Evolutionary conservation across 2,329 filamentous ascomycete genomes (phyloP).

Genomic region (Xylaria sp.): DNA sequence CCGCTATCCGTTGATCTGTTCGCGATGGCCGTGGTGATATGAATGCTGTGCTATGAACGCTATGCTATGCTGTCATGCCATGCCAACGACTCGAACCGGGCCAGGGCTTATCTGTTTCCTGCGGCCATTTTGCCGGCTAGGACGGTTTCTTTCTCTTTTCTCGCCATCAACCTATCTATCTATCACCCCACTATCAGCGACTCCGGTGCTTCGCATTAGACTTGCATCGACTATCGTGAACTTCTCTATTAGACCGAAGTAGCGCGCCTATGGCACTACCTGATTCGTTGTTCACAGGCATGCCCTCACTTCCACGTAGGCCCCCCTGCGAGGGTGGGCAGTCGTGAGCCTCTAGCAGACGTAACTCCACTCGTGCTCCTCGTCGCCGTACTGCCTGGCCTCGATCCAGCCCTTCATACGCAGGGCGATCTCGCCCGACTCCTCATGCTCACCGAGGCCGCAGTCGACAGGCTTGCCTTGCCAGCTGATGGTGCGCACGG

Average conservation of each 20-base stretch:
- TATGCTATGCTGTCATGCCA: not conserved
- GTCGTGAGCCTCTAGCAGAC: slow-evolving; percentile 39
- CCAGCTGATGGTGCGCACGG: slow-evolving; percentile 89
- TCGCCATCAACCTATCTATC: too few species aligned
- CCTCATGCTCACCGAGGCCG: slow-evolving; percentile 78
- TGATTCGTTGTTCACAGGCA: too few species aligned
- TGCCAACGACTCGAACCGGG: not conserved
- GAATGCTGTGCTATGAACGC: not conserved
- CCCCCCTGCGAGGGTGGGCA: too few species aligned
- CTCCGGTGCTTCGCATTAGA: too few species aligned
- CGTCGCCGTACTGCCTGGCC: slow-evolving; percentile 91
- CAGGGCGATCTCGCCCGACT: slow-evolving; percentile 84
- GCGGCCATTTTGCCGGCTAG: not conserved
- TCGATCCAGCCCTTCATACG: slow-evolving; percentile 98
- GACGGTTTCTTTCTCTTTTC: not conserved
- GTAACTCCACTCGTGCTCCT: slow-evolving; percentile 90
- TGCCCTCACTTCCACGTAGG: too few species aligned
- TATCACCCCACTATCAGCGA: too few species aligned
- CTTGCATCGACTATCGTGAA: not conserved
- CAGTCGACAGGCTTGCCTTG: slow-evolving; percentile 81
- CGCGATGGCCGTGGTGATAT: too few species aligned
- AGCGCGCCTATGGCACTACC: too few species aligned
- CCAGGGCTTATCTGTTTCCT: not conserved
- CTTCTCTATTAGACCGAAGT: too few species aligned
- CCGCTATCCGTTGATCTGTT: too few species aligned